These are phyloP conservation scores for Nematocida parisii DNA, from an alignment of 371 early-diverging fungal genomes.

Conservation along the genomic window DNA sequence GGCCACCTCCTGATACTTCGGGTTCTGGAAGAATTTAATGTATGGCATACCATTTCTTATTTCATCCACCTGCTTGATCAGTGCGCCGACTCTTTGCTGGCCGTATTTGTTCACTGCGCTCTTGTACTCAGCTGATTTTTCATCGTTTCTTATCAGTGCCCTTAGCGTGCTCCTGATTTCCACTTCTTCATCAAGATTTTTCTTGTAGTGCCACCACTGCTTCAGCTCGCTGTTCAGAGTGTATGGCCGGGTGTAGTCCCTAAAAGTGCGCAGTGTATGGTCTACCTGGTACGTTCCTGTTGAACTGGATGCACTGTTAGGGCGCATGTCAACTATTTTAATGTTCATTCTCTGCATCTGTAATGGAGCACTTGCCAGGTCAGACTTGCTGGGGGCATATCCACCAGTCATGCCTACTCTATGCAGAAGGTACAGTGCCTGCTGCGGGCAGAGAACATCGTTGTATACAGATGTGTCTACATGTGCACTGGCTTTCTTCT, in stretches of 20 bases:
- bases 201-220: neutral
- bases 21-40: neutral
- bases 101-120: neutral
- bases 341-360: slow-evolving; percentile 6
- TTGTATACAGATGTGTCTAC: neutral
- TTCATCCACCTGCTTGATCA: neutral
- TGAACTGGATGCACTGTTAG: neutral
- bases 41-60: neutral
- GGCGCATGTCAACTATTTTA: neutral
- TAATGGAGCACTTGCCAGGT: slow-evolving; percentile 5
- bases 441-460: neutral
- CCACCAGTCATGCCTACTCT: neutral
- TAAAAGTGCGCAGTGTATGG: neutral
- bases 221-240: neutral
- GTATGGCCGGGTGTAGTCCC: neutral
- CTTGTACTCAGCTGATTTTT: neutral
- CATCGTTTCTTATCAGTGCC: neutral
- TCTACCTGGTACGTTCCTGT: neutral
- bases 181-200: neutral
- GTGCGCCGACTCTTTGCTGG: neutral
- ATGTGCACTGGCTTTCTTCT: neutral
- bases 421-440: neutral
- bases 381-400: slow-evolving; percentile 6
- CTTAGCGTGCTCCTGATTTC: neutral
- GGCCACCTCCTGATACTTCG: neutral